Evolutionary conservation across 164 flowering plant genomes (phyloP), one percentile per base, ranked within the genome.

Genomic region (Berberis vulgaris): DNA sequence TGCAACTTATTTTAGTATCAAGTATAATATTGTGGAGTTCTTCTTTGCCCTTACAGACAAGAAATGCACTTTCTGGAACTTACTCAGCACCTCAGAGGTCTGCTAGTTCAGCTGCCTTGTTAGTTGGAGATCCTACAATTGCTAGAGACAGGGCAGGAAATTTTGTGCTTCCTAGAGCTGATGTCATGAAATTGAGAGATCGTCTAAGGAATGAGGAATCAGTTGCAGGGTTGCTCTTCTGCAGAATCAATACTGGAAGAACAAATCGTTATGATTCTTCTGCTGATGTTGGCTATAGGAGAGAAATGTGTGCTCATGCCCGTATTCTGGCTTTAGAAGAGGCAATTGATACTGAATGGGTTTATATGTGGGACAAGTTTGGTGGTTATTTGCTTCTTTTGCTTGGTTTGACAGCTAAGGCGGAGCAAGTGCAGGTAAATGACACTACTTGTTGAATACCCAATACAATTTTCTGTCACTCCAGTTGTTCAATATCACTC

Each of bases 281-380:
- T 40, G 64, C 70, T 75, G 97, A 89, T 74, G 72, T 81, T 13
- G 92, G 90, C 66, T 74, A 88, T 70, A 74, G 91, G 75, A 85
- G 97, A 74, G 91, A 91, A 77, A 84, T 95, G 88, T 91, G 99
- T 83, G 93, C 97, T 59, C 99, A 95, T 85, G 99, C 99, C 64
- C 85, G 98, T 13, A 91, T 95, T 71, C 79, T 95, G 64, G 96
- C 98, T 64, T 79, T 95, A 64, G 99, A 95, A 73, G 99, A 95
- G 81, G 98, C 99, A 47, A 91, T 95, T 80, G 99, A 95, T 82
- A 95, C 96, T 4, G 99, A 95, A 65, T 95, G 99, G 99, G 98
- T 95, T n/a, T 94, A 89, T 67, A 91, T 95, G 98, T 95, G 99
- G 99, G 99, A 95, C 61, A 91, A 88, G 67, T 95, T 95, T 82